These are phyloP conservation scores for Mycena olivaceomarginata DNA, from an alignment of 768 basidiomycete species.

Conservation along the genomic window DNA sequence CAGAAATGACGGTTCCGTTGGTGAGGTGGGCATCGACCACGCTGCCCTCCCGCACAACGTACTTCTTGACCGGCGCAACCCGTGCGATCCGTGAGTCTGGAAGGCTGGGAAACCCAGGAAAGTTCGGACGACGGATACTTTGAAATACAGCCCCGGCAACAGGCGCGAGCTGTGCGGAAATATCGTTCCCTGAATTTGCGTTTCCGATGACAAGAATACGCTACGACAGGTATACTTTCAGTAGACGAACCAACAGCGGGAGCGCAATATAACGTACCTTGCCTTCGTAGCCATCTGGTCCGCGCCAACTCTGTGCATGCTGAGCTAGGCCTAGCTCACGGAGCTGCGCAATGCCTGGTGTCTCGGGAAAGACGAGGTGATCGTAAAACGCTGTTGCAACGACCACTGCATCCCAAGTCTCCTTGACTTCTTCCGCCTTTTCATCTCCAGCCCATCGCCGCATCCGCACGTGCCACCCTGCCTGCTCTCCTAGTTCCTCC, in stretches of 20 bases:
- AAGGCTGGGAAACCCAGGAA: slow-evolving; percentile 54
- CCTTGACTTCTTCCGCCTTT: slow-evolving; percentile 51
- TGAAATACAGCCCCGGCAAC: slow-evolving; percentile 49
- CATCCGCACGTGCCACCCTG: slow-evolving; percentile 63
- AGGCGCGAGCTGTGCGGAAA: slow-evolving; percentile 54
- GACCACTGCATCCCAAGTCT: slow-evolving; percentile 71
- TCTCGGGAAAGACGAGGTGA: slow-evolving; percentile 64
- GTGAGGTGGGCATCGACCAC: slow-evolving; percentile 46
- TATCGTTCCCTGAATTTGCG: slow-evolving; percentile 59
- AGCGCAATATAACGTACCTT: slow-evolving; percentile 46
- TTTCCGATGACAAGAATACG: slow-evolving; percentile 55
- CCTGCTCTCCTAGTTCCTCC: slow-evolving; percentile 54
- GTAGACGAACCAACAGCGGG: neutral
- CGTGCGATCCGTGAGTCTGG: slow-evolving; percentile 53
- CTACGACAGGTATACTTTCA: neutral
- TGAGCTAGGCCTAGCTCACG: slow-evolving; percentile 56
- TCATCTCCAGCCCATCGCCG: slow-evolving; percentile 56
- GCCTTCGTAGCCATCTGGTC: slow-evolving; percentile 58
- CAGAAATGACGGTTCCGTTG: slow-evolving; percentile 46
- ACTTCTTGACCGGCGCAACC: slow-evolving; percentile 51
- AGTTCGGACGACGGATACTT: slow-evolving; percentile 51
- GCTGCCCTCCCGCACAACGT: slow-evolving; percentile 22
- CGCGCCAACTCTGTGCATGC: slow-evolving; percentile 66
- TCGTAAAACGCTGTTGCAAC: slow-evolving; percentile 68
- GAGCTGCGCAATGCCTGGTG: slow-evolving; percentile 59